A percentile compares a stretch with the other conserved stretches of the same genome.
phyloP scores from a whole-genome alignment of 257 asterid genomes.

The Nyctanthes arbortristis region DNA sequence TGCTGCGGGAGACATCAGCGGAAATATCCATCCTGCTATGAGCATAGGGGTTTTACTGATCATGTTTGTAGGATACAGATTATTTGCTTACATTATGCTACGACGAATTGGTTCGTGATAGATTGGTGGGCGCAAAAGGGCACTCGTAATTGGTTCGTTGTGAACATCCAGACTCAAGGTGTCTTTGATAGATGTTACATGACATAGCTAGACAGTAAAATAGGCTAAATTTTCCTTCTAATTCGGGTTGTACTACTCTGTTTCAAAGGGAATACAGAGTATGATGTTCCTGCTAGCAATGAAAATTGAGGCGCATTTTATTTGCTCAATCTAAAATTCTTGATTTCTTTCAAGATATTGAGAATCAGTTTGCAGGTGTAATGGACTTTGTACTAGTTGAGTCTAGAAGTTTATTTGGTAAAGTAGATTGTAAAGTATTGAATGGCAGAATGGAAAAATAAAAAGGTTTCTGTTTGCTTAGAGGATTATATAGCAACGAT shows the following conservation, averaged over 20 bases:
- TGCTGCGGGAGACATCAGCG: constrained; percentile 39
- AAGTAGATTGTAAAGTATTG: too few species aligned
- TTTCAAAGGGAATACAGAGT: not conserved
- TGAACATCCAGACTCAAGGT: too few species aligned
- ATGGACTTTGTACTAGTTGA: too few species aligned
- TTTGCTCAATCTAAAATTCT: not conserved
- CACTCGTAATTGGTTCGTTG: not conserved
- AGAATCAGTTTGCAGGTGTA: too few species aligned
- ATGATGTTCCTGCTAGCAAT: not conserved
- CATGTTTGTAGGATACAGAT: constrained; percentile 50
- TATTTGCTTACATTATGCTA: constrained; percentile 48
- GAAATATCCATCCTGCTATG: constrained; percentile 41
- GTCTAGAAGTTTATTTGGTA: too few species aligned
- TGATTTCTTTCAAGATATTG: too few species aligned
- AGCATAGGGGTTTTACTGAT: constrained; percentile 36
- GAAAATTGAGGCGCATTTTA: not conserved
- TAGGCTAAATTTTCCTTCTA: not conserved
- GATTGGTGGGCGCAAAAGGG: not conserved
- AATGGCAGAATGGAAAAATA: too few species aligned
- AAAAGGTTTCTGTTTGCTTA: too few species aligned
- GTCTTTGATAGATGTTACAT: not conserved
- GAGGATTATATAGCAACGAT: too few species aligned
- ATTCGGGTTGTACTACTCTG: not conserved
- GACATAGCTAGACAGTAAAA: not conserved
- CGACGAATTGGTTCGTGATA: constrained; percentile 32